Percentiles rank a stretch among this genome's conserved stretches.
Conservation (phyloP, 441 rosid species). For the Erysimum pusillum region DNA sequence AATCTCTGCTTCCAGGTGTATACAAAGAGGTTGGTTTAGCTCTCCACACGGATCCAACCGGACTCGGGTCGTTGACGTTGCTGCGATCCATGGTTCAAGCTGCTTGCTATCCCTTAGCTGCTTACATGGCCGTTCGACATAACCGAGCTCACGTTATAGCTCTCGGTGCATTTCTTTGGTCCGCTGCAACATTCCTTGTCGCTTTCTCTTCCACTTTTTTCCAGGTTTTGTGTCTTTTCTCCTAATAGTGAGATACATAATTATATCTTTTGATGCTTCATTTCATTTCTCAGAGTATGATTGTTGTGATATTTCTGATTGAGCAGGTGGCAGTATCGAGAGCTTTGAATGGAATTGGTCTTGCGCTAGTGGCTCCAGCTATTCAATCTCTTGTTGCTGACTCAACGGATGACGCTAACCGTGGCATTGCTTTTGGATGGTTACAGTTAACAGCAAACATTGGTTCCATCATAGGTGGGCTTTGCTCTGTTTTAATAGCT, state of each 20-base stretch:
- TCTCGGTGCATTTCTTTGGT: slow-evolving; percentile 87
- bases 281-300: no score
- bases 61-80: slow-evolving; percentile 84
- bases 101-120: slow-evolving; percentile 44
- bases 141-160: no score
- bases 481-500: slow-evolving; percentile 73
- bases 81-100: slow-evolving; percentile 88
- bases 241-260: no score
- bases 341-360: slow-evolving; percentile 77
- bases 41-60: slow-evolving; percentile 84
- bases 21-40: slow-evolving; percentile 93
- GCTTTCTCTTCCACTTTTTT: slow-evolving; percentile 85
- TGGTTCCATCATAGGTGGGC: slow-evolving; percentile 78
- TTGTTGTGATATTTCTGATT: slow-evolving; percentile 4
- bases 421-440: slow-evolving; percentile 91
- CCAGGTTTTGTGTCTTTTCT: slow-evolving; percentile 57
- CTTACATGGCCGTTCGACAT: no score
- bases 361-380: slow-evolving; percentile 72
- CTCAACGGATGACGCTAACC: slow-evolving; percentile 72
- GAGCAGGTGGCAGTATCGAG: slow-evolving; percentile 69
- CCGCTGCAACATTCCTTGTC: slow-evolving; percentile 92
- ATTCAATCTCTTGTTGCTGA: slow-evolving; percentile 86
- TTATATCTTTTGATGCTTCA: no score
- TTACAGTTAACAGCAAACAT: slow-evolving; percentile 74
- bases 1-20: slow-evolving; percentile 88